A percentile compares a stretch with the other conserved stretches of the same genome.
Evolutionary conservation across 2,329 filamentous ascomycete genomes (phyloP).

Genomic region (Xylariaceae sp.): DNA sequence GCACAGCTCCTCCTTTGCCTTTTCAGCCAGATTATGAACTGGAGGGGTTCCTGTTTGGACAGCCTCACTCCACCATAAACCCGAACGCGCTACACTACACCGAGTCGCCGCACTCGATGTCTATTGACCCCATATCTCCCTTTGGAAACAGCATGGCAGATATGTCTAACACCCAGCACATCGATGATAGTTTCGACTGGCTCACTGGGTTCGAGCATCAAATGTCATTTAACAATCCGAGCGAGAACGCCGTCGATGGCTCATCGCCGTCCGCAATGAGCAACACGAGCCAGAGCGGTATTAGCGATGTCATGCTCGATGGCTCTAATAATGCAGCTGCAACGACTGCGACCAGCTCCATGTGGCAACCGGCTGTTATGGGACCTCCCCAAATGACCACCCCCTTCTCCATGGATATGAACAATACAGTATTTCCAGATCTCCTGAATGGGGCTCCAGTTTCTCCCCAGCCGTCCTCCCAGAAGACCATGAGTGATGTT

Average conservation of each 20-base stretch:
- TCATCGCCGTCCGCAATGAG: slow-evolving; percentile 97
- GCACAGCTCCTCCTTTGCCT: slow-evolving; percentile 73
- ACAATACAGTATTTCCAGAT: slow-evolving; percentile 75
- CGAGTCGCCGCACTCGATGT: slow-evolving; percentile 71
- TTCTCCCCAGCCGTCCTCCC: slow-evolving; percentile 74
- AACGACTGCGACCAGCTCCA: slow-evolving; percentile 55
- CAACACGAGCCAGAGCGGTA: slow-evolving; percentile 87
- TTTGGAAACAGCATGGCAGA: slow-evolving; percentile 61
- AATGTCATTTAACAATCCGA: slow-evolving; percentile 68
- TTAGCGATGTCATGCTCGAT: slow-evolving; percentile 90
- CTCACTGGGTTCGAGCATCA: slow-evolving; percentile 76
- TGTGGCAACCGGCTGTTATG: slow-evolving; percentile 73
- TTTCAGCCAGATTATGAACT: slow-evolving; percentile 70
- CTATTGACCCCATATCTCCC: slow-evolving; percentile 63
- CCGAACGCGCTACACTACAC: slow-evolving; percentile 81
- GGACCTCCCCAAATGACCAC: slow-evolving; percentile 69
- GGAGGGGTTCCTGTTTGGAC: slow-evolving; percentile 70
- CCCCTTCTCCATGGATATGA: slow-evolving; percentile 75
- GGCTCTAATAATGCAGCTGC: slow-evolving; percentile 68
- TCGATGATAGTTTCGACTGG: slow-evolving; percentile 86
- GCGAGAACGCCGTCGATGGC: slow-evolving; percentile 83
- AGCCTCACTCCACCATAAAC: slow-evolving; percentile 67
- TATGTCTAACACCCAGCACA: slow-evolving; percentile 58
- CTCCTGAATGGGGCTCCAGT: slow-evolving; percentile 72
- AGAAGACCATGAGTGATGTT: slow-evolving; percentile 72